These are phyloP conservation scores for Irpex lacteus DNA, from an alignment of 1,284 basidiomycete species.

Conservation along the genomic window DNA sequence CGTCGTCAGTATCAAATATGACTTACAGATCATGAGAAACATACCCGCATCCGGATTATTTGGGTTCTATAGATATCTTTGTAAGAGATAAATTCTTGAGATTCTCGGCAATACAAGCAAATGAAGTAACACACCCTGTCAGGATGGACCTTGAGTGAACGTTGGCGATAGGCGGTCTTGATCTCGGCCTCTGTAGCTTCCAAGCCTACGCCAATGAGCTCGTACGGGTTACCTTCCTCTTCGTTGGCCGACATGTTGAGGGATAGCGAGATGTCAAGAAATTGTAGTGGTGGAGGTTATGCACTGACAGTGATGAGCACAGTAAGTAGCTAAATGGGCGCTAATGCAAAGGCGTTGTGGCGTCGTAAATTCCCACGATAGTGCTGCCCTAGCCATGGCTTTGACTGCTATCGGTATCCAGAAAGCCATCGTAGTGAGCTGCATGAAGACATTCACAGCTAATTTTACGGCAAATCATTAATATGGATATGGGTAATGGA, in stretches of 20 bases:
- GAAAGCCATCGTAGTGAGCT: neutral
- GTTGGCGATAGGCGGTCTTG: constrained; percentile 78
- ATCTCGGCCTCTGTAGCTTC: constrained; percentile 84
- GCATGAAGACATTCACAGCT: neutral
- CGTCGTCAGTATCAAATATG: neutral
- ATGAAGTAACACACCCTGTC: constrained; percentile 62
- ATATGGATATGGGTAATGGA: too few species aligned
- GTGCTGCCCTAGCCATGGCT: neutral
- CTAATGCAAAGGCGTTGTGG: neutral
- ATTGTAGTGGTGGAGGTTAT: neutral
- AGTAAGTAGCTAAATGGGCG: neutral
- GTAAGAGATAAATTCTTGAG: constrained; percentile 20
- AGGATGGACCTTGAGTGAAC: constrained; percentile 86
- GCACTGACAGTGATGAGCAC: neutral
- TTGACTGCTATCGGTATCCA: neutral
- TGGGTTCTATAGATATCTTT: constrained; percentile 53
- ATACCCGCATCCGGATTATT: constrained; percentile 76
- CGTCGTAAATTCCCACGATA: neutral
- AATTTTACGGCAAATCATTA: too few species aligned
- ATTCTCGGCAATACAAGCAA: constrained; percentile 13
- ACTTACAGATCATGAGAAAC: constrained; percentile 11
- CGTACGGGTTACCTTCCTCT: constrained; percentile 73
- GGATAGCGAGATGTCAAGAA: neutral
- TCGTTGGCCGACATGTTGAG: constrained; percentile 23
- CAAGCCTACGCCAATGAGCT: constrained; percentile 62